phyloP scores from a whole-genome alignment of 2,329 filamentous ascomycete species.

The Harringtonia aguacate region DNA sequence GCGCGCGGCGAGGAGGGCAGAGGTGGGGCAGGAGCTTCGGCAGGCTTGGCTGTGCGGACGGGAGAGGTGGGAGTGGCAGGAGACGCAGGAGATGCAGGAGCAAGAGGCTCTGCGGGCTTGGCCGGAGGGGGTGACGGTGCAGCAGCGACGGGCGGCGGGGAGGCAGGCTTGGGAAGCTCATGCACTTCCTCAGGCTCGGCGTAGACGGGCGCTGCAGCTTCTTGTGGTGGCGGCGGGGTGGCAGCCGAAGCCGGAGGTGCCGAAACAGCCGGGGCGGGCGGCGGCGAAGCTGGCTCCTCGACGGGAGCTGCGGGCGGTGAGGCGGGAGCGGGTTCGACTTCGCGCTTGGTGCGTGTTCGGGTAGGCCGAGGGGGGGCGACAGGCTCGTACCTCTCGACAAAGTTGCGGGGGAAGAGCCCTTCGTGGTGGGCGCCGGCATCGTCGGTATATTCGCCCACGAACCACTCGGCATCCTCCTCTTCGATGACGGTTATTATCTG shows the following conservation, averaged over 20 bases:
- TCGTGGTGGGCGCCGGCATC: constrained; percentile 62
- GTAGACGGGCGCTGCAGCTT: constrained; percentile 18
- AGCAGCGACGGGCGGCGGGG: constrained; percentile 13
- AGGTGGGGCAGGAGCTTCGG: constrained; percentile 23
- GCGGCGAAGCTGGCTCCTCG: constrained; percentile 12
- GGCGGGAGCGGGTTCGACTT: constrained; percentile 20
- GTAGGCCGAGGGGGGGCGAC: constrained; percentile 77
- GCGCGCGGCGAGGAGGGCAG: constrained; percentile 17
- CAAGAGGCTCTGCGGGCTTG: constrained; percentile 17
- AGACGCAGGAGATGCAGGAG: constrained; percentile 11
- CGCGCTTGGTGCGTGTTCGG: constrained; percentile 61
- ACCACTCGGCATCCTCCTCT: constrained; percentile 90
- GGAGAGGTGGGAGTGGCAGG: constrained; percentile 14
- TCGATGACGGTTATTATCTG: constrained; percentile 93
- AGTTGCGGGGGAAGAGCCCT: constrained; percentile 91
- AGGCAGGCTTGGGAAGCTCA: constrained; percentile 4
- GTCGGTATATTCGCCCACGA: constrained; percentile 77
- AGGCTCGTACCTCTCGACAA: constrained; percentile 93
- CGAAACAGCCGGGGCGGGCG: constrained; percentile 12
- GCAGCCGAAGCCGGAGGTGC: background rate
- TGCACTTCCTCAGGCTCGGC: constrained; percentile 16
- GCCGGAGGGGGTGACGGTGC: constrained; percentile 5
- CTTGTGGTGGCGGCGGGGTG: constrained; percentile 8
- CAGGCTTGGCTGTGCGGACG: constrained; percentile 17
- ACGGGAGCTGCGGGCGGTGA: constrained; percentile 16